phyloP scores from a whole-genome alignment of 257 asterid genomes.

The Solanum neorickii region DNA sequence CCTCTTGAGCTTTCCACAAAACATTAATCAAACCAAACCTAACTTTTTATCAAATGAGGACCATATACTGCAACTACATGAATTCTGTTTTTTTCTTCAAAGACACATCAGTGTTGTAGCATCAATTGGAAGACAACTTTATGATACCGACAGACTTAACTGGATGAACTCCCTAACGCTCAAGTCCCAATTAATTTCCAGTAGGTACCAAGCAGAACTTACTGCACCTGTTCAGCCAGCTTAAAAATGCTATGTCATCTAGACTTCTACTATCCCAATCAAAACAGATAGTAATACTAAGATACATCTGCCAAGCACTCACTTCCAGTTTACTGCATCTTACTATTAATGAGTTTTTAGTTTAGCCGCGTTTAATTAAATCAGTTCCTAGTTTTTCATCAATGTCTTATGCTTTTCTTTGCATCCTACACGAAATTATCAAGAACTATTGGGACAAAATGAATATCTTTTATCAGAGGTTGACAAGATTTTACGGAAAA shows the following conservation, averaged over 20 bases:
- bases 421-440: background rate
- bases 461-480: background rate
- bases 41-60: background rate
- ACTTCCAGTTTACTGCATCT: background rate
- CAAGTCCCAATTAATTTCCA: background rate
- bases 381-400: background rate
- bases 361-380: background rate
- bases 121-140: background rate
- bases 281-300: background rate
- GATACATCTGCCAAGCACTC: background rate
- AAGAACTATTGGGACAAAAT: background rate
- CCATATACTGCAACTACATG: background rate
- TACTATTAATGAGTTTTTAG: background rate
- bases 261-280: background rate
- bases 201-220: background rate
- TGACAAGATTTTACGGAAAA: background rate
- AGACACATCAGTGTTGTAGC: background rate
- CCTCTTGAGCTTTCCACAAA: background rate
- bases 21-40: background rate
- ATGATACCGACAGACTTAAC: background rate
- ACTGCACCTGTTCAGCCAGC: background rate
- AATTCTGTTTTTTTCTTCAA: background rate
- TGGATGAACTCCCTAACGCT: background rate
- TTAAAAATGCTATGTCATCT: background rate
- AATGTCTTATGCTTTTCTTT: background rate